These are phyloP conservation scores for Ambrosia artemisiifolia DNA, from an alignment of 129 eudicot genomes.

Conservation along the genomic window DNA sequence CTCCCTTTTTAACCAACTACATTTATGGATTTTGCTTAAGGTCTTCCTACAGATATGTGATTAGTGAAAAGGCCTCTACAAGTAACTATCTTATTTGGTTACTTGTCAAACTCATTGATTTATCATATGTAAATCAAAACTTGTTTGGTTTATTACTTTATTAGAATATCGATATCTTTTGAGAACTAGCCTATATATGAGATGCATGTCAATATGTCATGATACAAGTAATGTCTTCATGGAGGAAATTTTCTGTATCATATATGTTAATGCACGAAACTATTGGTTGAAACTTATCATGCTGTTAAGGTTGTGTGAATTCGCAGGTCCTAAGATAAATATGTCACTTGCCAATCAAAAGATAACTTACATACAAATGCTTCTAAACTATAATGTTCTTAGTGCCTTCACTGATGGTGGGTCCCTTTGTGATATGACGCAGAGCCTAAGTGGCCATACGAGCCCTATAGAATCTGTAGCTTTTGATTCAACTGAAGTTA, in stretches of 20 bases:
- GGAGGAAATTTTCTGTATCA: background rate
- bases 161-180: no score
- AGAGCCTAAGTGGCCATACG: constrained; percentile 86
- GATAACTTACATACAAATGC: background rate
- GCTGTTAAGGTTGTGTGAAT: background rate
- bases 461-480: constrained; percentile 93
- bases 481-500: constrained; percentile 74
- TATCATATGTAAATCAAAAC: no score
- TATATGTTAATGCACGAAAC: background rate
- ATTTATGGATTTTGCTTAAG: no score
- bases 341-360: background rate
- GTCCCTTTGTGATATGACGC: constrained; percentile 15
- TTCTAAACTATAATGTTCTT: background rate
- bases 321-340: background rate
- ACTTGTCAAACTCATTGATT: no score
- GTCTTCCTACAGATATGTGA: no score
- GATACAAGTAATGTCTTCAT: no score
- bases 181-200: no score
- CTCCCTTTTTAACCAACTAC: no score
- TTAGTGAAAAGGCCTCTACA: no score
- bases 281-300: background rate
- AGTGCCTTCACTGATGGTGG: constrained; percentile 5
- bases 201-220: no score
- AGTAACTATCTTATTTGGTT: no score
- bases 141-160: no score